Evolutionary conservation across 371 early-diverging fungal species (phyloP), one percentile per base, ranked within the genome.

Genomic region (Lichtheimia ornata): DNA sequence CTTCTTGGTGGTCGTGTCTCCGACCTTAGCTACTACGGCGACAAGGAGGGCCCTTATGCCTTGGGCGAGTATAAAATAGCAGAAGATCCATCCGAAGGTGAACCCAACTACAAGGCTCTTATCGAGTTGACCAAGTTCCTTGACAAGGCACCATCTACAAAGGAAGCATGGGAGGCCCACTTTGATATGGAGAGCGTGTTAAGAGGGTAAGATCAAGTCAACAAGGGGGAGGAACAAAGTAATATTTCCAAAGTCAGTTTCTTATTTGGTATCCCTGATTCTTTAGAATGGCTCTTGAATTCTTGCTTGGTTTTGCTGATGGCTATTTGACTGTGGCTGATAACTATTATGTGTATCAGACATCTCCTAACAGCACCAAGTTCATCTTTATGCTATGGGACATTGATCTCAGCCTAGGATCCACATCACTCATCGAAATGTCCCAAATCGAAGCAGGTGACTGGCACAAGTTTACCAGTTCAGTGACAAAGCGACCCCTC

Each of bases 271-370:
- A 35, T 35, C 35, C 6, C 13, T 15, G 2, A 28, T 52, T 14
- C 3, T n/a, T 54, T 60, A 73, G 74, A 3, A 47, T 73, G 59
- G 70, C 71, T 4, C 57, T 78, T 15, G 75, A 78, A 63, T 58
- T 73, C 4, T 44, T 73, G 4, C 14, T 65, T 12, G 78, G 73
- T 4, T 74, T 67, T n/a, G 50, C 66, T n/a, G 78, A 78, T 52
- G 73, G 73, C 5, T 74, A 71, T 22, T 18, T 64, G 15, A 45
- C 71, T 0, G 65, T 61, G 60, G 66, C 63, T n/a, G 62, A 74
- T 44, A 78, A 78, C 44, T 78, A 63, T 40, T 78, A 69, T 18
- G 15, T 74, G 2, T 72, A 71, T 28, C 58, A 49, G 14, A 49
- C 45, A 28, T 18, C 44, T 12, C 25, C 58, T 0, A 35, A 28